Base-by-base conservation (phyloP, 257 asterid species). In the Cynanchum wilfordii region DNA sequence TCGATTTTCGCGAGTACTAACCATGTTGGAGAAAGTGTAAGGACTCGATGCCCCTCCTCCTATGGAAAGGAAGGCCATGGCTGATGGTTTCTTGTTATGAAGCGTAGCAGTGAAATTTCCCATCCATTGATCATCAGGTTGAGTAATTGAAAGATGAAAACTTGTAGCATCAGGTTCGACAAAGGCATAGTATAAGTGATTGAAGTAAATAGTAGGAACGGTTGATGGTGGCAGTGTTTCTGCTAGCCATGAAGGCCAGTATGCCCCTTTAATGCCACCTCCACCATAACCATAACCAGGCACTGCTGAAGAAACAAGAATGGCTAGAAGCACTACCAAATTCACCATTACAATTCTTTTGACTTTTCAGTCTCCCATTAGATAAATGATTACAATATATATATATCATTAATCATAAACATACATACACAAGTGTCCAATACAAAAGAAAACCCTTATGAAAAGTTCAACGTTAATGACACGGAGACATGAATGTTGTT, bases 171-270 rank as follows among this genome's bases (percentile, higher is more conserved):
- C 89, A 25, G 83, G 83, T 7, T 66, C 64, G 19, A 73, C 78
- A 47, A 88, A 88, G 12, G 89, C 90, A 19, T 84, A 84, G 47
- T 74, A 88, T 13, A 86, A 51, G 47, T 79, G 89, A 1, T 86
- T 87, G 88, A 89, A 89, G 40, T 76, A 64, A 4, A 77, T 38
- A 22, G 86, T 86, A 1, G 87, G 90, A 49, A 82, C 84, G n/a
- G 55, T 52, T 0, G 87, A 75, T 19, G 91, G 84, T 66, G 81
- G 77, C 9, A 47, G 30, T 0, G 78, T 27, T 59, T 72, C 59
- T 0, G 83, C 84, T 58, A 77, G 77, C 85, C 86, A 77, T 7
- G 90, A 80, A 1, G 79, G 86, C 88, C 88, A 86, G 76, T 83
- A 82, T 7, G 80, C 89, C 15, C 82, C 89, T 79, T 81, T 86